A percentile compares a stretch with the other conserved stretches of the same genome.
Evolutionary conservation across 169 alveolate genomes (phyloP).

Genomic region (Plasmodium relictum): DNA sequence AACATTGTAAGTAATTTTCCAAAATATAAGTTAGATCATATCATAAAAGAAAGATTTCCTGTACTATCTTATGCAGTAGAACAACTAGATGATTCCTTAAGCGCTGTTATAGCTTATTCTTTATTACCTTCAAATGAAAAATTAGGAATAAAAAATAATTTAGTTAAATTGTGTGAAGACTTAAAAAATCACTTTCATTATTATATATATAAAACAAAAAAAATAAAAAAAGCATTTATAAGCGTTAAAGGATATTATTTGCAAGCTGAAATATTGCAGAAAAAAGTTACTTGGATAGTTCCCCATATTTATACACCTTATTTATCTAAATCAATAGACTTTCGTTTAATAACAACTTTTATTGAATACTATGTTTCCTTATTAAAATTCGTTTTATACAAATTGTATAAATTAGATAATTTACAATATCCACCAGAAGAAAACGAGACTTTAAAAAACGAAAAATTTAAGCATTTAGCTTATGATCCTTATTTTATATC

Average conservation of each 20-base stretch:
- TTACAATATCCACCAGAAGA: conserved; percentile 88
- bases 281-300: conserved; percentile 96
- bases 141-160: conserved; percentile 14
- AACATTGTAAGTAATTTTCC: conserved; percentile 91
- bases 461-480: conserved; percentile 35
- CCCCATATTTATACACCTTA: conserved; percentile 97
- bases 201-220: conserved; percentile 26
- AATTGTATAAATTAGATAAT: conserved; percentile 91
- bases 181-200: conserved; percentile 46
- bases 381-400: conserved; percentile 93
- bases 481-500: conserved; percentile 4
- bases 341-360: conserved; percentile 93
- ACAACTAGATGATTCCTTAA: conserved; percentile 98
- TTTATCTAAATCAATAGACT: conserved; percentile 37
- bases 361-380: conserved; percentile 94
- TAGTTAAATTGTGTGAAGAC: neutral
- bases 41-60: conserved; percentile 98
- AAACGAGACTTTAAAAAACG: conserved; percentile 20
- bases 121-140: conserved; percentile 17
- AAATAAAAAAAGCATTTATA: conserved; percentile 91
- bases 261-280: conserved; percentile 94
- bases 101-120: conserved; percentile 91
- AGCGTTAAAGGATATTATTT: conserved; percentile 99
- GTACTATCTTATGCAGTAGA: conserved; percentile 96
- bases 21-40: conserved; percentile 93